Percentiles rank a stretch among this genome's conserved stretches.
phyloP scores from a whole-genome alignment of 441 rosid genomes.

The Omphalea diandra region DNA sequence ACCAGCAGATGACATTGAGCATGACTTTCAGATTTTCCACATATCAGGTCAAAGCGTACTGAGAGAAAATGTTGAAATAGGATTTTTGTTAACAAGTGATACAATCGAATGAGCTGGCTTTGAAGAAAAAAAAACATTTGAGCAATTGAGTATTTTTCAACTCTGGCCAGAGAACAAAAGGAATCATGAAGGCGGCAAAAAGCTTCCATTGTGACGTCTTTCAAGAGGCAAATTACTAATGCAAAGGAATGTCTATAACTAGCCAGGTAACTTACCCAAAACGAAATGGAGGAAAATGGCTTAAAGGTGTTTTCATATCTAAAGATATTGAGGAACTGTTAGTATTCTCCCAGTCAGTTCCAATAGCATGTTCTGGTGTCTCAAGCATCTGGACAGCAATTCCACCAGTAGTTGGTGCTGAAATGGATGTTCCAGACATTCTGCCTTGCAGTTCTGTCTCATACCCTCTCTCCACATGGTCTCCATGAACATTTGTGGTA shows the following conservation, averaged over 20 bases:
- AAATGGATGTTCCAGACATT: conserved; percentile 48
- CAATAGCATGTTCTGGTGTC: conserved; percentile 55
- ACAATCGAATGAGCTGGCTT: neutral
- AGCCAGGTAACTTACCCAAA: conserved; percentile 62
- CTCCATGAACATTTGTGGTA: conserved; percentile 45
- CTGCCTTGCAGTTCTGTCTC: conserved; percentile 49
- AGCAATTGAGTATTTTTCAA: neutral
- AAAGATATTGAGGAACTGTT: conserved; percentile 70
- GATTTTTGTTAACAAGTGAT: neutral
- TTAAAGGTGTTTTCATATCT: conserved; percentile 89
- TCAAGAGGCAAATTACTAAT: conserved; percentile 7
- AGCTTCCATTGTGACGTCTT: neutral
- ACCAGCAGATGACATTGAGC: neutral
- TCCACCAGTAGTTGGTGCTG: conserved; percentile 45
- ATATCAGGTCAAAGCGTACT: conserved; percentile 3
- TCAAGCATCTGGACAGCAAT: conserved; percentile 63
- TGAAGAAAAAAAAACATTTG: neutral
- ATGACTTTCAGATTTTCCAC: neutral
- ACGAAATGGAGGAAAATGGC: conserved; percentile 97
- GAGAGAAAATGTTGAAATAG: neutral
- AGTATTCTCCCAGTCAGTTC: conserved; percentile 75
- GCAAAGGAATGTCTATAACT: neutral
- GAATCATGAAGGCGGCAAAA: neutral
- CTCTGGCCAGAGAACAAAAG: neutral
- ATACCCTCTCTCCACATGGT: conserved; percentile 52